Evolutionary conservation across 495 filamentous ascomycete genomes (phyloP).

Genomic region (Glarea lozoyensis): DNA sequence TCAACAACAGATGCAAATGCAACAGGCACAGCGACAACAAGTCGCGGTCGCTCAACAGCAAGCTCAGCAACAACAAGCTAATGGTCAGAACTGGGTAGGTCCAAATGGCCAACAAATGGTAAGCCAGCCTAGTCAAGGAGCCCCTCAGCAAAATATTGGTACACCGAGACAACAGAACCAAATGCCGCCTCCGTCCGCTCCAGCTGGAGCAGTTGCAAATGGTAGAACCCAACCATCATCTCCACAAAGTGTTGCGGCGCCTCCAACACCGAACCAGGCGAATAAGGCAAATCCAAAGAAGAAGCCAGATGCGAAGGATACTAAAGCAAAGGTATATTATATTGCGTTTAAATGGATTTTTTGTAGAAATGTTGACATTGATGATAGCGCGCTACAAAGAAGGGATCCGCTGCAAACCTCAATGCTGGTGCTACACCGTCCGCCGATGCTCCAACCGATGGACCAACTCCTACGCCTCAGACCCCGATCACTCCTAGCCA

Average conservation of each 20-base stretch:
- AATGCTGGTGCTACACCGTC: slow-evolving; percentile 60
- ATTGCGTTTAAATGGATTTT: slow-evolving; percentile 19
- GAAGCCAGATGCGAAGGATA: slow-evolving; percentile 68
- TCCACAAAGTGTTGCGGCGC: slow-evolving; percentile 60
- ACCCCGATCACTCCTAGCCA: slow-evolving; percentile 85
- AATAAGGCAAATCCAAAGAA: slow-evolving; percentile 72
- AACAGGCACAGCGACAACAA: slow-evolving; percentile 30
- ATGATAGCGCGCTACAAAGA: slow-evolving; percentile 55
- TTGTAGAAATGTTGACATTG: slow-evolving; percentile 26
- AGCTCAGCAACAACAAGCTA: slow-evolving; percentile 28
- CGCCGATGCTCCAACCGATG: slow-evolving; percentile 59
- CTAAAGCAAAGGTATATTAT: slow-evolving; percentile 64
- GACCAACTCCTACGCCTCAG: slow-evolving; percentile 69
- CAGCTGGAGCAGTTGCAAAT: slow-evolving; percentile 47
- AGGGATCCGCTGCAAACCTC: slow-evolving; percentile 47
- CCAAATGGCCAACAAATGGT: slow-evolving; percentile 52
- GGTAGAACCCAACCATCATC: slow-evolving; percentile 65
- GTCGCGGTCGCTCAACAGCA: slow-evolving; percentile 23
- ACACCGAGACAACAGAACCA: slow-evolving; percentile 70
- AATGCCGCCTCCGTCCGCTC: slow-evolving; percentile 89
- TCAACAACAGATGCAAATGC: slow-evolving; percentile 37
- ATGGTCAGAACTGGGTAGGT: slow-evolving; percentile 27
- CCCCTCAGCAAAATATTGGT: slow-evolving; percentile 55
- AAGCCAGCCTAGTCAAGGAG: slow-evolving; percentile 45
- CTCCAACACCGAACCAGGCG: slow-evolving; percentile 74